phyloP scores from a whole-genome alignment of 2,329 filamentous ascomycete genomes.

The Lasiodiplodia hormozganensis region DNA sequence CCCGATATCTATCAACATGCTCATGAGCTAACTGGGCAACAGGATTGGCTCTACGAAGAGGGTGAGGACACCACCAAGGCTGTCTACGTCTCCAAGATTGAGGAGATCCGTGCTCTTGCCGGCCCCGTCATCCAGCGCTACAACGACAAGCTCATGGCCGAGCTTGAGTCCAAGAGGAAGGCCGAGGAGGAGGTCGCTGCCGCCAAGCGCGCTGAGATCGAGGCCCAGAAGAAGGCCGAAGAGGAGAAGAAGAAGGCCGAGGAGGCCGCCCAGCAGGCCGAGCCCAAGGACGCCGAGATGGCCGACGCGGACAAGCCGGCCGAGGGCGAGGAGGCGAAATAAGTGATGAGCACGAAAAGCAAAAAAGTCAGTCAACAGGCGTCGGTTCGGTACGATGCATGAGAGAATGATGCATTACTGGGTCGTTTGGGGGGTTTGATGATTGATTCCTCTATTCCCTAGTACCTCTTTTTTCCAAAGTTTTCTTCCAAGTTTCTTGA shows the following conservation, averaged over 20 bases:
- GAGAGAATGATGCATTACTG: slow-evolving; percentile 26
- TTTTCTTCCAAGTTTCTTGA: slow-evolving; percentile 19
- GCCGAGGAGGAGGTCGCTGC: slow-evolving; percentile 70
- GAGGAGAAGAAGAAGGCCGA: slow-evolving; percentile 71
- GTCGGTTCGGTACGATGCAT: slow-evolving; percentile 25
- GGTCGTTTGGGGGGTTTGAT: slow-evolving; percentile 25
- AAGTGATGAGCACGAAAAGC: background rate
- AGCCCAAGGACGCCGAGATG: slow-evolving; percentile 62
- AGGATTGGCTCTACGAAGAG: slow-evolving; percentile 99
- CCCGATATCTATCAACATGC: background rate
- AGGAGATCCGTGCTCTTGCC: slow-evolving; percentile 89
- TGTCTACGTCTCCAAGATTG: slow-evolving; percentile 91
- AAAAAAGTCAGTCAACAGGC: slow-evolving; percentile 9
- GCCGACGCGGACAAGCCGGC: slow-evolving; percentile 61
- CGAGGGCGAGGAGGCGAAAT: slow-evolving; percentile 32
- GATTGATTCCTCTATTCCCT: slow-evolving; percentile 25
- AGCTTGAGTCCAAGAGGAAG: slow-evolving; percentile 75
- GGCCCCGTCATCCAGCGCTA: slow-evolving; percentile 93
- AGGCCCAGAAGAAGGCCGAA: slow-evolving; percentile 79
- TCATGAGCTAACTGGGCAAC: slow-evolving; percentile 31
- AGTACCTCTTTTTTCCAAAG: background rate
- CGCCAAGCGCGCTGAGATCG: slow-evolving; percentile 69
- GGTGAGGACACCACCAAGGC: slow-evolving; percentile 95
- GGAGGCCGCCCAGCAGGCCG: slow-evolving; percentile 72
- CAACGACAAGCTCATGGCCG: slow-evolving; percentile 90